phyloP scores from a whole-genome alignment of 805 yeast genomes.

The Zygotorulaspora danielsina region DNA sequence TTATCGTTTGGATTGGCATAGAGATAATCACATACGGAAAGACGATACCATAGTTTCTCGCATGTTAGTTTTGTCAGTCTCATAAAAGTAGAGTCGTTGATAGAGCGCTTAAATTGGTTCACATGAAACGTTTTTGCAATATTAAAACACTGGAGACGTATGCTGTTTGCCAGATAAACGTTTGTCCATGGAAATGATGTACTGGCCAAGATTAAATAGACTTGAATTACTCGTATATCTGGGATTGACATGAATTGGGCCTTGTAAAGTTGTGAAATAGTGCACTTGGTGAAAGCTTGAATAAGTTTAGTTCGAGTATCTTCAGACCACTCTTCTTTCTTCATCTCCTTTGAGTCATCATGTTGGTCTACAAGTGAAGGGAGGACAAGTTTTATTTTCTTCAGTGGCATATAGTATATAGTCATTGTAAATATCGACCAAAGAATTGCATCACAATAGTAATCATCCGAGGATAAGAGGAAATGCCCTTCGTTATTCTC shows the following conservation, averaged over 20 bases:
- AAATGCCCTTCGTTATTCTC: neutral
- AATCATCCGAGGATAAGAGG: conserved; percentile 20
- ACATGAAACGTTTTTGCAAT: conserved; percentile 25
- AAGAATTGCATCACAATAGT: conserved; percentile 28
- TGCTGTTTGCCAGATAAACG: conserved; percentile 15
- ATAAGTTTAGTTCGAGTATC: conserved; percentile 15
- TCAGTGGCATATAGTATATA: conserved; percentile 29
- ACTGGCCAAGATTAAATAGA: conserved; percentile 24
- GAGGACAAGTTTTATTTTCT: conserved; percentile 13
- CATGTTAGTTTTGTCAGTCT: conserved; percentile 24
- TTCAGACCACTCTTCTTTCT: conserved; percentile 8
- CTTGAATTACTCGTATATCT: conserved; percentile 29
- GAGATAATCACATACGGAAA: conserved; percentile 28
- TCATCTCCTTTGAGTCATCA: conserved; percentile 5
- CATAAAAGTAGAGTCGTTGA: conserved; percentile 23
- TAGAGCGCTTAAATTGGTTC: conserved; percentile 21
- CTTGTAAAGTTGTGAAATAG: conserved; percentile 18
- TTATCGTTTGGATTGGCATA: conserved; percentile 26
- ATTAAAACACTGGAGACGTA: conserved; percentile 26
- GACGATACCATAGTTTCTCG: conserved; percentile 30
- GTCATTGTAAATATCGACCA: conserved; percentile 31
- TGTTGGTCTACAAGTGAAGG: conserved; percentile 9
- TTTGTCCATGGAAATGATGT: conserved; percentile 23
- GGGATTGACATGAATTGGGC: conserved; percentile 24
- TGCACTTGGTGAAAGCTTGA: conserved; percentile 17